phyloP scores from a whole-genome alignment of 1,284 basidiomycete species.

The Cryptococcus neoformans region DNA sequence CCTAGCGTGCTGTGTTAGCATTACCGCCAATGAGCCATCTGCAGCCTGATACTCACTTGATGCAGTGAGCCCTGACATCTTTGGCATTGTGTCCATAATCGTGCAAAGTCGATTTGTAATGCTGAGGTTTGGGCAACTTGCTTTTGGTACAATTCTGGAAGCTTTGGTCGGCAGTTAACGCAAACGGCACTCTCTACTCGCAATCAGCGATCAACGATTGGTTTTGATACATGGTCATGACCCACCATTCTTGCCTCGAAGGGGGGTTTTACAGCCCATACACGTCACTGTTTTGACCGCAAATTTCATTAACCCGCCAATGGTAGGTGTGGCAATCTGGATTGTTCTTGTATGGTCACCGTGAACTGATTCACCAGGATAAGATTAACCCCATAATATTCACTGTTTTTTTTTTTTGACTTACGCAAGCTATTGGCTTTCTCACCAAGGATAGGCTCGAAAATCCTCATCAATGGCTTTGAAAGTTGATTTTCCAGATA shows the following conservation, averaged over 20 bases:
- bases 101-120: slow-evolving; percentile 82
- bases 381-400: neutral
- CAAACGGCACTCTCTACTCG: slow-evolving; percentile 80
- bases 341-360: slow-evolving; percentile 92
- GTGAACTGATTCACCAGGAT: slow-evolving; percentile 59
- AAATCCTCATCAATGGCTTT: slow-evolving; percentile 92
- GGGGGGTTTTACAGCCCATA: slow-evolving; percentile 84
- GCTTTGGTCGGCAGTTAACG: slow-evolving; percentile 78
- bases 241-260: slow-evolving; percentile 67
- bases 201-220: neutral
- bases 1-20: slow-evolving; percentile 54
- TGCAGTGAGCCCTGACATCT: slow-evolving; percentile 93
- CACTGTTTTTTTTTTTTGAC: slow-evolving; percentile 35
- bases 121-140: slow-evolving; percentile 70
- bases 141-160: slow-evolving; percentile 87
- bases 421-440: slow-evolving; percentile 76
- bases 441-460: slow-evolving; percentile 94
- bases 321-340: slow-evolving; percentile 87
- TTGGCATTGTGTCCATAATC: slow-evolving; percentile 96
- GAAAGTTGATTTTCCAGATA: slow-evolving; percentile 96
- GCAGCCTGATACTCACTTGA: slow-evolving; percentile 58
- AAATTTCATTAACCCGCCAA: slow-evolving; percentile 95
- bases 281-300: slow-evolving; percentile 91
- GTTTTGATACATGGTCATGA: neutral
- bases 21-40: neutral